Conservation (phyloP, 768 basidiomycete species). For the Neoboletus brunneissimus region DNA sequence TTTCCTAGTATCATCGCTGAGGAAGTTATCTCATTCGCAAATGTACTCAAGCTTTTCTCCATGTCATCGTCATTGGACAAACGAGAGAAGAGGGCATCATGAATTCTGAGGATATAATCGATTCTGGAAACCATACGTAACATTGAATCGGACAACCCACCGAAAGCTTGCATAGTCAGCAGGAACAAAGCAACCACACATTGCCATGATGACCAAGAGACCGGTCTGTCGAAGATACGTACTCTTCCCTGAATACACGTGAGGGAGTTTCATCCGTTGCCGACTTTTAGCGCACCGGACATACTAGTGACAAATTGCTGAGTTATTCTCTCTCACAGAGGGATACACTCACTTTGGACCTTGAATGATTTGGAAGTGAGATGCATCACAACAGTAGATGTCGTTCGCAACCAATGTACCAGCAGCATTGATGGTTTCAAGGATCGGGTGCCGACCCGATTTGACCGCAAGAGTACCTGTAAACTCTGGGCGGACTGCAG, state of each 20-base stretch:
- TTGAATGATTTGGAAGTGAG: slow-evolving; percentile 87
- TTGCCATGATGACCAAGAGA: slow-evolving; percentile 78
- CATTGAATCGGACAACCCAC: slow-evolving; percentile 30
- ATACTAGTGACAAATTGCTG: slow-evolving; percentile 41
- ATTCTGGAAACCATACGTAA: neutral
- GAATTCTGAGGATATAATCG: slow-evolving; percentile 46
- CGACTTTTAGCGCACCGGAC: slow-evolving; percentile 42
- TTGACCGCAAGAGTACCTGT: slow-evolving; percentile 89
- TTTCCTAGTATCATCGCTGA: slow-evolving; percentile 87
- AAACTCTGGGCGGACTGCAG: slow-evolving; percentile 83
- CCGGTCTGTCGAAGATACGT: slow-evolving; percentile 90
- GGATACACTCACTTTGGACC: slow-evolving; percentile 71
- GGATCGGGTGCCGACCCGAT: slow-evolving; percentile 81
- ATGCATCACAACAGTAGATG: slow-evolving; percentile 79
- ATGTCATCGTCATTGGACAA: slow-evolving; percentile 94
- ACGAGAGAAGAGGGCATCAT: slow-evolving; percentile 80
- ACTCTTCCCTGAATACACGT: slow-evolving; percentile 65
- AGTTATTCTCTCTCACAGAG: neutral
- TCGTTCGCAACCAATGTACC: slow-evolving; percentile 85
- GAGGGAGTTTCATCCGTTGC: neutral
- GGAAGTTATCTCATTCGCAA: slow-evolving; percentile 92
- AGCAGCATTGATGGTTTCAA: slow-evolving; percentile 68
- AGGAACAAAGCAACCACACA: slow-evolving; percentile 90
- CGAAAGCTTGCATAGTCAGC: slow-evolving; percentile 91
- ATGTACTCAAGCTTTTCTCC: slow-evolving; percentile 88